phyloP scores from a whole-genome alignment of 331 rosid species.

The Malus hybrid region DNA sequence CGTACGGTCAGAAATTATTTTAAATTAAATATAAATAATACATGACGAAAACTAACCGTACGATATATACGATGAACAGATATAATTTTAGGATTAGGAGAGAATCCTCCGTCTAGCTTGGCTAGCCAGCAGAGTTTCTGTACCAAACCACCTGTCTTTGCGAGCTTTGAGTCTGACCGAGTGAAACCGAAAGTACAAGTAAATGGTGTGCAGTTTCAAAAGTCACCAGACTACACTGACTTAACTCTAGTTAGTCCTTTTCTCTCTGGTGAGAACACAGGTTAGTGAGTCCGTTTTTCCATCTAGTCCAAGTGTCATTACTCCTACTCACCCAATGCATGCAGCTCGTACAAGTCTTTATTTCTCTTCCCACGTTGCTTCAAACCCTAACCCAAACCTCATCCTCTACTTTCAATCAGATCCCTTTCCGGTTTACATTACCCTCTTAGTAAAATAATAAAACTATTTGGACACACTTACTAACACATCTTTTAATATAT shows the following conservation, averaged over 20 bases:
- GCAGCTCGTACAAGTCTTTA: background rate
- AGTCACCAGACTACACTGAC: background rate
- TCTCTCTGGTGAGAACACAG: background rate
- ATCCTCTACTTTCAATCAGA: background rate
- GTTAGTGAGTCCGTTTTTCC: background rate
- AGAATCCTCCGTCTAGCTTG: too few relatives aligned
- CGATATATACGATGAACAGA: too few relatives aligned
- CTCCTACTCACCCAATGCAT: background rate
- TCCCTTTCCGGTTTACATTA: background rate
- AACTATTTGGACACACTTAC: too few relatives aligned
- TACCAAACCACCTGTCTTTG: background rate
- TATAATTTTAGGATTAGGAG: fast-evolving
- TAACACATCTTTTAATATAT: too few relatives aligned
- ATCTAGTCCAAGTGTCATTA: background rate
- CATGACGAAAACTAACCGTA: too few relatives aligned
- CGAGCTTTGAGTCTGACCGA: background rate
- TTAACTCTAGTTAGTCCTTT: background rate
- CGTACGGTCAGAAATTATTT: too few relatives aligned
- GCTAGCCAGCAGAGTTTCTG: too few relatives aligned
- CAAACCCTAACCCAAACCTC: background rate
- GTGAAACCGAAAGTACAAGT: background rate
- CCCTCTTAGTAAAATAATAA: background rate
- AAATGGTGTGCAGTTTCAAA: background rate
- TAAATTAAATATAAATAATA: too few relatives aligned
- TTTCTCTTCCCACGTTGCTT: background rate